Conservation (phyloP, 441 rosid species). For the Manihot esculenta region DNA sequence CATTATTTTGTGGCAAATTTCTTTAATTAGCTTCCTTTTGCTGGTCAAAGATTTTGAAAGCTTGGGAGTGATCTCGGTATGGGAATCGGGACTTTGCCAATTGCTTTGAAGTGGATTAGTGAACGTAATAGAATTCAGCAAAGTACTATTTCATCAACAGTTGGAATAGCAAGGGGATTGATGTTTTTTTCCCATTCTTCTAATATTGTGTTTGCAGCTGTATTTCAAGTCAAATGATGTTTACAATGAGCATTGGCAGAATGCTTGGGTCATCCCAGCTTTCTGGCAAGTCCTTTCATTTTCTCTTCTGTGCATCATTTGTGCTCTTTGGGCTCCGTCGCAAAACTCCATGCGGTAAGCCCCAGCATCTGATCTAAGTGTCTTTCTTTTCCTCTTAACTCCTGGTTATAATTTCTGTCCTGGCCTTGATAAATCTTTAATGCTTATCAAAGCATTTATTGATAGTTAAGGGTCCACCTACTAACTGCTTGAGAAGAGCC, state of each 20-base stretch:
- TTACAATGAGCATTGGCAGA: conserved; percentile 89
- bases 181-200: too few relatives aligned
- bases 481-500: not conserved
- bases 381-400: not conserved
- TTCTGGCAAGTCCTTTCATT: conserved; percentile 91
- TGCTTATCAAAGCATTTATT: not conserved
- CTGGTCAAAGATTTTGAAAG: not conserved
- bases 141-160: not conserved
- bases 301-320: conserved; percentile 71
- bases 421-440: not conserved
- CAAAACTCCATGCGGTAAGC: conserved; percentile 75
- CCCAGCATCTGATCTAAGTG: conserved; percentile 6
- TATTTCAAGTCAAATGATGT: conserved; percentile 87
- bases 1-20: not conserved
- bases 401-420: not conserved
- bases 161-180: not conserved
- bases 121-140: not conserved
- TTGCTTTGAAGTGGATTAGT: not conserved
- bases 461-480: not conserved
- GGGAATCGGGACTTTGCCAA: not conserved
- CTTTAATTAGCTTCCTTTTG: not conserved
- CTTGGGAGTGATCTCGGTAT: not conserved
- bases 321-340: conserved; percentile 94
- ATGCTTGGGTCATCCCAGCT: conserved; percentile 92
- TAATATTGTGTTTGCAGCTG: conserved; percentile 52